Base-by-base conservation (phyloP, 371 early-diverging fungal species). In the Actinomortierella wolfii region DNA sequence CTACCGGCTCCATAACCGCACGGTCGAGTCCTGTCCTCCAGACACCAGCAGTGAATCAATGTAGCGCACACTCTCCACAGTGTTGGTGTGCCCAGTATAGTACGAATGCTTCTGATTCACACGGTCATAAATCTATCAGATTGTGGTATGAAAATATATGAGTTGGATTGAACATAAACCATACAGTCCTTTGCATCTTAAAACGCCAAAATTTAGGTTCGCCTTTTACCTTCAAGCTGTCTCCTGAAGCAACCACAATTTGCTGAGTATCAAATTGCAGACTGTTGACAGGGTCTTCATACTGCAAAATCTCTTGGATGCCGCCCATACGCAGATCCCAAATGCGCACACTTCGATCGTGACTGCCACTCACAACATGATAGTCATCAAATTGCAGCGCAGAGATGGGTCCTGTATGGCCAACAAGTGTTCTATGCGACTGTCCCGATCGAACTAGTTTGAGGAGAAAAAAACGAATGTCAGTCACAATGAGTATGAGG, bases 281-380 rank as follows among this genome's bases (percentile, higher is more conserved):
- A 23, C 79, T 79, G 15, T 82, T 79, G 2, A 92, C 83, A 9
- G 82, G 75, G n/a, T 82, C 57, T 5, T 79, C 78, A 54, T 83
- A 88, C 14, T 69, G 68, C 13, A 89, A 47, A 48, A 80, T 83
- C 54, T 91, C 91, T 52, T 87, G 79, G 4, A 85, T 80, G 6
- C 83, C 81, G 24, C 89, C 89, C 20, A 86, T 86, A 20, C 95
- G 84, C 26, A 94, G 67, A 73, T 95, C 95, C 94, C 94, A 95
- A 66, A 89, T 87, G 66, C 86, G 81, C 48, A 91, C 85, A 11
- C 88, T 89, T 34, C 82, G 87, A 61, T 97, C 97, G 49, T 83
- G 61, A 59, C 92, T 86, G 5, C 93, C 94, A 18, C 92, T 90
- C 7, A 93, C 83, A 17, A 97, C 79, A 46, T 86, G 83, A 20